Base-by-base conservation (phyloP, 2,329 filamentous ascomycete genomes). In the Aspergillus cejpii region DNA sequence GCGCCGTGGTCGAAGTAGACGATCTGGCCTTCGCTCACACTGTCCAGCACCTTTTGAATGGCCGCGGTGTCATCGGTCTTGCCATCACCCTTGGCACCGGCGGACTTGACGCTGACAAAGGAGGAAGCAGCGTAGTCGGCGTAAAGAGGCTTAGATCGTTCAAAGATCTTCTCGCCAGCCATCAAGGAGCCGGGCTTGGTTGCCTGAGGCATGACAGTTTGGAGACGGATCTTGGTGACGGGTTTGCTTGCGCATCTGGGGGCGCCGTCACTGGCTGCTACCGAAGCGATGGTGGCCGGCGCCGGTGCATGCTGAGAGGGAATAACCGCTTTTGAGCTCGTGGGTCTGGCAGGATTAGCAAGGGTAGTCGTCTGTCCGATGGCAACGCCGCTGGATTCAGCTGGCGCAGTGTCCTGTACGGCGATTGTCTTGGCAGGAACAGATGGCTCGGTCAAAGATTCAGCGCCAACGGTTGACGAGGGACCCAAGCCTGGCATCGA, bases 71-170 rank as follows among this genome's bases (percentile, higher is more conserved):
- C 92, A 58, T 97, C 91, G 0, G 87, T 87, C 20, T 72, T 67
- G 41, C 91, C 92, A 59, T 98, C 91, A 59, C 92, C 92, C 70
- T 82, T 87, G 59, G 88, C 90, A 47, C 92, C 91, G 40, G 77
- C 76, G 37, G 79, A 74, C 72, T 91, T 94, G 71, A 92, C 85
- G 54, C 85, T 91, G 57, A 94, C 70, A 61, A 98, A 95, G 26
- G 77, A 78, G 48, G 74, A 76, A n/a, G 75, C 78, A 2, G 81
- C 67, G 2, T 87, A 68, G 33, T 72, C 71, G 61, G 85, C 79
- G 63, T 97, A 98, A 65, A 95, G 87, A 11, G 92, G 92, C 76
- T 92, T 94, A 65, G 82, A 84, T 55, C 85, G 84, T 52, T 88
- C 85, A 63, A 90, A 89, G 57, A 96, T 74, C 28, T 78, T 81